A percentile compares a stretch with the other conserved stretches of the same genome.
Conservation (phyloP, 352 stramenopile species). For the Globisporangium nunn region DNA sequence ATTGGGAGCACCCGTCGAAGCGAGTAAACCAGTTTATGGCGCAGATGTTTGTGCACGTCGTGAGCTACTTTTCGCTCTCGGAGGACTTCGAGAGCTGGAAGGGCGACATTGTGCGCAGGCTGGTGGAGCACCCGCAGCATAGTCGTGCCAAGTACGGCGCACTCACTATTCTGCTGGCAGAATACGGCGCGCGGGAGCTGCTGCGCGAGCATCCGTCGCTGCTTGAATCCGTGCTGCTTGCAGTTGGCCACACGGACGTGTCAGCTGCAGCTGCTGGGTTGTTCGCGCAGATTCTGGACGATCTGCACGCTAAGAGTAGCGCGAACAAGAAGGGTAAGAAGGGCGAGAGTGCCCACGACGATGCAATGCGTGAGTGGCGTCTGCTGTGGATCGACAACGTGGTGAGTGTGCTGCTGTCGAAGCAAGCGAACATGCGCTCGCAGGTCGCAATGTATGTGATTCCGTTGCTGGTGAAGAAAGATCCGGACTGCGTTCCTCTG, state of each 20-base stretch:
- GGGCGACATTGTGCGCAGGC: conserved; percentile 26
- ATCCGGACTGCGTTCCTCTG: conserved; percentile 38
- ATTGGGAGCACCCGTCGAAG: conserved; percentile 83
- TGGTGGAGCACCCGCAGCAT: conserved; percentile 51
- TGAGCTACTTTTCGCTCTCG: conserved; percentile 47
- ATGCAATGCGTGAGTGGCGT: conserved; percentile 26
- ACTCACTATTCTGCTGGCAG: conserved; percentile 41
- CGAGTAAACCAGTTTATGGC: conserved; percentile 86
- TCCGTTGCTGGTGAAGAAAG: conserved; percentile 64
- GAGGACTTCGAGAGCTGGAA: conserved; percentile 42
- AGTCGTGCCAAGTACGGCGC: conserved; percentile 70
- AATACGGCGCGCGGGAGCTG: conserved; percentile 35
- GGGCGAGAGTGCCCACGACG: neutral
- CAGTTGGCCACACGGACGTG: conserved; percentile 68
- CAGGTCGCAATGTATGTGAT: conserved; percentile 74
- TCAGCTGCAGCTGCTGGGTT: conserved; percentile 56
- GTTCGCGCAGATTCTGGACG: conserved; percentile 68
- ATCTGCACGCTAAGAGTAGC: conserved; percentile 3
- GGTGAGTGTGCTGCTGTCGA: conserved; percentile 39
- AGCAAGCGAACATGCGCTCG: conserved; percentile 40
- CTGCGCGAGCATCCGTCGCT: conserved; percentile 37
- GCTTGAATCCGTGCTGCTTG: conserved; percentile 46
- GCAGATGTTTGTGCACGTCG: conserved; percentile 67
- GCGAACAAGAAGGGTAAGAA: conserved; percentile 15
- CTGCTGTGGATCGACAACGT: conserved; percentile 53